These are phyloP conservation scores for Globisporangium canariense DNA, from an alignment of 352 stramenopile species.

Conservation along the genomic window DNA sequence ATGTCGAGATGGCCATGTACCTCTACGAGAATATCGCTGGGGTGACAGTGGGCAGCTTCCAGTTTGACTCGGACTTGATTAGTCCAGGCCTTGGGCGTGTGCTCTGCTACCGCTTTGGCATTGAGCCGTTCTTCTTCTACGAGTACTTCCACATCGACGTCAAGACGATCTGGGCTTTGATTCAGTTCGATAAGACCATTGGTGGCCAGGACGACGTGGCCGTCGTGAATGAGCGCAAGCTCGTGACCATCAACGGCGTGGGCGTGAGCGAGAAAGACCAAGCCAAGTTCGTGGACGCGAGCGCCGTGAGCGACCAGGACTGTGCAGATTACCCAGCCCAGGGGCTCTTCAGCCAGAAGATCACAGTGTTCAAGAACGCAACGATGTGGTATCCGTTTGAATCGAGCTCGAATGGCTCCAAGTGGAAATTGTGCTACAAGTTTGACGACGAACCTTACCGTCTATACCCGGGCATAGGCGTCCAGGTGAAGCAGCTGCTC, in stretches of 20 bases:
- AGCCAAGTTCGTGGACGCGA: conserved; percentile 47
- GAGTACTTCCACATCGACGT: conserved; percentile 51
- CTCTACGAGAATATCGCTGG: conserved; percentile 51
- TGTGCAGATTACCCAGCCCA: conserved; percentile 35
- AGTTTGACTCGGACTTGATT: conserved; percentile 27
- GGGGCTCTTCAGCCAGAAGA: conserved; percentile 29
- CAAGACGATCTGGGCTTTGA: conserved; percentile 53
- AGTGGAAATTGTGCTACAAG: conserved; percentile 65
- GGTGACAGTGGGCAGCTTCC: conserved; percentile 44
- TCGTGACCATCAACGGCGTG: conserved; percentile 51
- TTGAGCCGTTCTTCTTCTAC: conserved; percentile 55
- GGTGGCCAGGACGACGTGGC: conserved; percentile 35
- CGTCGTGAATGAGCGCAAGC: conserved; percentile 58
- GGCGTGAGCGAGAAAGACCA: conserved; percentile 44
- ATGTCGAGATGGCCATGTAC: conserved; percentile 60
- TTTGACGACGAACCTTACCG: conserved; percentile 53
- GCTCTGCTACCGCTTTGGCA: conserved; percentile 62
- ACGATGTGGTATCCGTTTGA: conserved; percentile 60
- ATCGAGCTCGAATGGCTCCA: conserved; percentile 34
- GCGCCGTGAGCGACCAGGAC: conserved; percentile 20
- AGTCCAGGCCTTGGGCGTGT: conserved; percentile 38
- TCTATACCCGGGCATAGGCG: conserved; percentile 33
- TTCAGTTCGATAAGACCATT: conserved; percentile 19
- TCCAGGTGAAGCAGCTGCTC: conserved; percentile 55
- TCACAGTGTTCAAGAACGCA: conserved; percentile 36